phyloP scores from a whole-genome alignment of 164 flowering plant genomes.

The Vitis riparia region DNA sequence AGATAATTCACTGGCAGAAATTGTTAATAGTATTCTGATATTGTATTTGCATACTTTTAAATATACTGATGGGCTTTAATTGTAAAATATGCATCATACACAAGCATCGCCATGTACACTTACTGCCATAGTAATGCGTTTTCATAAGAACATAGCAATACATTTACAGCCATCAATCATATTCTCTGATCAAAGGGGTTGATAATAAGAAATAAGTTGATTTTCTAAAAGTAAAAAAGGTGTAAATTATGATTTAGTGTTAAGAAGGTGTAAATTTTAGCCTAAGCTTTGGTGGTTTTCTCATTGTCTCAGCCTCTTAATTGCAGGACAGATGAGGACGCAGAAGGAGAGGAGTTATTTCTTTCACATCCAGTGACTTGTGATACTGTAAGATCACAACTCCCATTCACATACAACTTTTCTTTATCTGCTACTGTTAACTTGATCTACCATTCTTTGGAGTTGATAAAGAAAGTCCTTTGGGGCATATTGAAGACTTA shows the following conservation, averaged over 20 bases:
- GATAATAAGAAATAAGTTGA: background rate
- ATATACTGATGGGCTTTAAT: too few relatives aligned
- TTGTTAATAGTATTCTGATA: too few relatives aligned
- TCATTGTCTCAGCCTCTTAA: background rate
- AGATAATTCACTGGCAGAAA: background rate
- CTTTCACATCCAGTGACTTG: slow-evolving; percentile 21
- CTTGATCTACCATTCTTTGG: background rate
- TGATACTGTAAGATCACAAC: slow-evolving; percentile 34
- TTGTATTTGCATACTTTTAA: too few relatives aligned
- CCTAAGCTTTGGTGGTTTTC: background rate
- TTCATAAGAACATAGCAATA: too few relatives aligned
- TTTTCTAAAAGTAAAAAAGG: background rate
- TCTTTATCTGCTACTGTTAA: background rate
- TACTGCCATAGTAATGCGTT: too few relatives aligned
- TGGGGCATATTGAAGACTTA: background rate
- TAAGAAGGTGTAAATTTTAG: background rate
- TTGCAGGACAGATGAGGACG: slow-evolving; percentile 52
- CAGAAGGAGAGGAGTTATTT: slow-evolving; percentile 56
- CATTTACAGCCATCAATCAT: too few relatives aligned
- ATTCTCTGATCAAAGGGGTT: background rate
- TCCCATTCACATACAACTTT: background rate
- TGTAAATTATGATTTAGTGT: background rate
- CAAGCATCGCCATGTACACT: background rate
- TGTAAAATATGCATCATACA: background rate
- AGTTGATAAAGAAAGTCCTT: background rate